Conservation (phyloP, 75 land plant genomes). For the Cunninghamia lanceolata region DNA sequence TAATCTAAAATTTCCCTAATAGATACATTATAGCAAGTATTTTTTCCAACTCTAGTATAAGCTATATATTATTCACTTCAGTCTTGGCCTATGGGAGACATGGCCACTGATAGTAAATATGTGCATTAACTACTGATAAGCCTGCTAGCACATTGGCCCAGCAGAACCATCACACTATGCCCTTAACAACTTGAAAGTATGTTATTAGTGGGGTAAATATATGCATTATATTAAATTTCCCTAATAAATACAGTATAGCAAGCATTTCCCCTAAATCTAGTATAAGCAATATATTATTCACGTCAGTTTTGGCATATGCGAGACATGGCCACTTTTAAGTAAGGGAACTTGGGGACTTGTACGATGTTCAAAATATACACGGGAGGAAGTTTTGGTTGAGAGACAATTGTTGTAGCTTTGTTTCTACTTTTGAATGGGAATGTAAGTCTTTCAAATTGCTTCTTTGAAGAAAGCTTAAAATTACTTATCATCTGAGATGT, state of each 20-base stretch:
- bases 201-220: neutral
- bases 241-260: neutral
- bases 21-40: neutral
- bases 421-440: neutral
- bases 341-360: neutral
- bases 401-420: neutral
- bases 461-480: too few relatives aligned
- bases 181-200: neutral
- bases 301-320: neutral
- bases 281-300: neutral
- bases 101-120: neutral
- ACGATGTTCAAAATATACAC: neutral
- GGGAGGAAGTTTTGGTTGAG: neutral
- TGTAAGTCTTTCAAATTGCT: neutral
- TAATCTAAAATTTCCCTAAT: neutral
- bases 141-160: too few relatives aligned
- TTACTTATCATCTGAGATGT: too few relatives aligned
- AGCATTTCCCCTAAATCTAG: neutral
- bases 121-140: too few relatives aligned
- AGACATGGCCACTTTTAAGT: neutral
- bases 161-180: too few relatives aligned
- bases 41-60: neutral
- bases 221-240: neutral
- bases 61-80: neutral
- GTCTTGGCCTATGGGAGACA: neutral